Evolutionary conservation across 768 basidiomycete genomes (phyloP).

Genomic region (Amylocystis lapponica): DNA sequence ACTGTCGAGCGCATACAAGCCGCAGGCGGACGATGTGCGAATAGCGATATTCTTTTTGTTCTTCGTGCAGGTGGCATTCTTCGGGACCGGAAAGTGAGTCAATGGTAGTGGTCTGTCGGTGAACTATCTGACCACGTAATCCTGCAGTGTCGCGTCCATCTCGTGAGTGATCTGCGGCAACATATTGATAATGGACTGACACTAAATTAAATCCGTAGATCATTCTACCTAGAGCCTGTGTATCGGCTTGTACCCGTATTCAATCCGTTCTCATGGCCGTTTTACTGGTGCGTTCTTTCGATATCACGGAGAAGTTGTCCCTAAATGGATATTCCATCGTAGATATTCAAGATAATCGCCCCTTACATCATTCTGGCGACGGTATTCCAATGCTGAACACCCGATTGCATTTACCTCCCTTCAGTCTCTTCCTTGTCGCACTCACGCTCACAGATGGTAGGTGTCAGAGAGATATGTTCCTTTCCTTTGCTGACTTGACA

Average conservation of each 20-base stretch:
- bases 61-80: constrained; percentile 84
- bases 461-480: constrained; percentile 7
- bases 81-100: constrained; percentile 61
- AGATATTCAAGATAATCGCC: constrained; percentile 79
- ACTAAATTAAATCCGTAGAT: constrained; percentile 30
- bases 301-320: background rate
- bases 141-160: constrained; percentile 69
- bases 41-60: constrained; percentile 80
- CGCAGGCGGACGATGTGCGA: constrained; percentile 51
- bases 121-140: background rate
- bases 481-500: background rate
- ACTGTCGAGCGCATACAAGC: constrained; percentile 14
- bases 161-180: constrained; percentile 45
- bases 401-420: constrained; percentile 63
- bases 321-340: background rate
- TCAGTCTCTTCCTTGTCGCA: constrained; percentile 75
- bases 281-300: constrained; percentile 48
- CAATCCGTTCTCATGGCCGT: constrained; percentile 79
- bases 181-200: background rate
- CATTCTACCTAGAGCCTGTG: constrained; percentile 85
- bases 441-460: constrained; percentile 67
- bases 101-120: background rate
- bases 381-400: constrained; percentile 64
- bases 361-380: constrained; percentile 77
- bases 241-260: constrained; percentile 85